These are phyloP conservation scores for Kodamaea lidongshanica DNA, from an alignment of 805 yeast species.

Conservation along the genomic window DNA sequence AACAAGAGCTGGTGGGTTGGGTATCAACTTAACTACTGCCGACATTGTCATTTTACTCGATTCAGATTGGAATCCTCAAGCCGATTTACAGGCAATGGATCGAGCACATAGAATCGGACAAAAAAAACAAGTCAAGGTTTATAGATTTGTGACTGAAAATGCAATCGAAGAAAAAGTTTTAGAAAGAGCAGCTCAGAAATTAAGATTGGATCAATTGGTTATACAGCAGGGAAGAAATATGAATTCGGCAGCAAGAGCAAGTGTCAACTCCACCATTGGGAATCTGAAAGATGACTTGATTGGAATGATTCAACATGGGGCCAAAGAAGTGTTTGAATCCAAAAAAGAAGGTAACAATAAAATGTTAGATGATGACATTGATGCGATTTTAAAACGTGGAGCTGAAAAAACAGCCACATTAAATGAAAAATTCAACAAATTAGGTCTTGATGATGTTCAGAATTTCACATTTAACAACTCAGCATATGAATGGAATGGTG, in stretches of 20 bases:
- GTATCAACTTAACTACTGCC: slow-evolving; percentile 88
- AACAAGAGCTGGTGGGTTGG: slow-evolving; percentile 95
- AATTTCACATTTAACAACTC: slow-evolving; percentile 83
- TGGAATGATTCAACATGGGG: slow-evolving; percentile 97
- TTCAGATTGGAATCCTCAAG: slow-evolving; percentile 98
- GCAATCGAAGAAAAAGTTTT: slow-evolving; percentile 95
- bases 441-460: slow-evolving; percentile 91
- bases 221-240: slow-evolving; percentile 82
- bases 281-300: slow-evolving; percentile 76
- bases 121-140: slow-evolving; percentile 90
- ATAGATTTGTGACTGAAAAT: slow-evolving; percentile 87
- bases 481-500: slow-evolving; percentile 97
- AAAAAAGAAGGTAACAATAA: slow-evolving; percentile 19
- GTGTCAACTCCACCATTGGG: slow-evolving; percentile 43
- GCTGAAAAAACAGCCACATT: slow-evolving; percentile 73
- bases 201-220: slow-evolving; percentile 87
- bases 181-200: slow-evolving; percentile 92
- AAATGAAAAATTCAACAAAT: slow-evolving; percentile 73
- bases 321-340: slow-evolving; percentile 74
- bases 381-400: slow-evolving; percentile 72
- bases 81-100: slow-evolving; percentile 97
- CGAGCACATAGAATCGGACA: slow-evolving; percentile 97
- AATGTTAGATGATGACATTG: slow-evolving; percentile 65
- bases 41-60: slow-evolving; percentile 85
- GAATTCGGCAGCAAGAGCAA: slow-evolving; percentile 16